A percentile compares a stretch with the other conserved stretches of the same genome.
Evolutionary conservation across 352 stramenopile species (phyloP).

Genomic region (Phytophthora foliorum): DNA sequence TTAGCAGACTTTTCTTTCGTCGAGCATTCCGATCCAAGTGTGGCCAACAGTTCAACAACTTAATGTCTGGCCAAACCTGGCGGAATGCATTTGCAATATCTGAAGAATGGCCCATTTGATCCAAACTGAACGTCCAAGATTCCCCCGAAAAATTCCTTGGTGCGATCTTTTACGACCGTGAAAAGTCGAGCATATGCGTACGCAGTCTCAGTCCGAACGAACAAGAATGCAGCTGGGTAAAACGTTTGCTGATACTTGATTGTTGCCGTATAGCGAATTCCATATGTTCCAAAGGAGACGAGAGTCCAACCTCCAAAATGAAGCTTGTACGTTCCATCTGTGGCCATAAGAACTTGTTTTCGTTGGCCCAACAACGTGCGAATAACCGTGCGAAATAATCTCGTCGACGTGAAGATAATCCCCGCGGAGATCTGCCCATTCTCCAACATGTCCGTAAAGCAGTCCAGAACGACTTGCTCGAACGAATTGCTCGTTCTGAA

Average conservation of each 20-base stretch:
- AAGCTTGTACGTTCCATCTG: conserved; percentile 16
- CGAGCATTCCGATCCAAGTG: conserved; percentile 10
- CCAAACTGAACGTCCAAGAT: conserved; percentile 8
- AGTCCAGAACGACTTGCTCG: conserved; percentile 2
- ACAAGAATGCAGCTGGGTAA: conserved; percentile 14
- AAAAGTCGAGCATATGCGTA: conserved; percentile 1
- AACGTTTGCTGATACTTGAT: conserved; percentile 7
- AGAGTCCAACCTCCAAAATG: conserved; percentile 12
- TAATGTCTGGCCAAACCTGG: conserved; percentile 5
- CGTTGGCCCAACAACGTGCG: background rate
- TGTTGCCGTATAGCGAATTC: conserved; percentile 3
- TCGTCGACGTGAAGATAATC: background rate
- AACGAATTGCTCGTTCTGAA: conserved; percentile 8
- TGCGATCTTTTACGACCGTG: background rate
- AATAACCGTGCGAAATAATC: background rate
- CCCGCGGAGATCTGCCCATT: conserved; percentile 4
- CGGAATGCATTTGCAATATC: conserved; percentile 14
- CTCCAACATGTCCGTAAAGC: background rate
- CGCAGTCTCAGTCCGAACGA: background rate
- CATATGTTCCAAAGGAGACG: conserved; percentile 2
- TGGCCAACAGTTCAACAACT: conserved; percentile 12
- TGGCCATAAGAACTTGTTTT: background rate
- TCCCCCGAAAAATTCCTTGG: conserved; percentile 1
- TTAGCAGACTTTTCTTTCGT: background rate
- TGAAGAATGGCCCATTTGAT: background rate